Evolutionary conservation across 1,284 basidiomycete genomes (phyloP).

Genomic region (Cryptococcus sp.): DNA sequence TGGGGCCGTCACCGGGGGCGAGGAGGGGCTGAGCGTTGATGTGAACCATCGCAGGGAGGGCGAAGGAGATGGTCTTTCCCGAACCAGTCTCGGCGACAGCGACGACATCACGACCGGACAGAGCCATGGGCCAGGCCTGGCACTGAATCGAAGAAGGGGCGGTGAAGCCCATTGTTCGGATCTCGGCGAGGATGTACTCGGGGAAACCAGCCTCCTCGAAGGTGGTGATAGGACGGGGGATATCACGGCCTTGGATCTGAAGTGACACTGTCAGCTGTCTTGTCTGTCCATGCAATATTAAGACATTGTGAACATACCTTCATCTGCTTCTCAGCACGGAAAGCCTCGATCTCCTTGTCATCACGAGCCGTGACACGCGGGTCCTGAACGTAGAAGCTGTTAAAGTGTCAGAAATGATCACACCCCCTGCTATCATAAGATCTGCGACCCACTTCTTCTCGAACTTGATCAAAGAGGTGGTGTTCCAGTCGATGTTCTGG

Average conservation of each 20-base stretch:
- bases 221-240: constrained; percentile 84
- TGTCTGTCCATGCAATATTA: not conserved
- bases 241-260: constrained; percentile 79
- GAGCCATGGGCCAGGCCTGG: constrained; percentile 97
- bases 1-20: constrained; percentile 91
- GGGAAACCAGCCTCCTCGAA: constrained; percentile 97
- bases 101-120: constrained; percentile 89
- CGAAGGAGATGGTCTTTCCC: constrained; percentile 97
- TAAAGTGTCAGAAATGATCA: constrained; percentile 5
- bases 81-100: constrained; percentile 96
- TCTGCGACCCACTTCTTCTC: constrained; percentile 56
- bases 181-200: constrained; percentile 90
- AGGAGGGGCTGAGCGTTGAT: constrained; percentile 98
- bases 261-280: constrained; percentile 8
- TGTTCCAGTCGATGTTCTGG: constrained; percentile 78
- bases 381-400: constrained; percentile 95
- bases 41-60: constrained; percentile 97
- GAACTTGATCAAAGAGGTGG: constrained; percentile 69
- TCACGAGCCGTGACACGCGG: constrained; percentile 72
- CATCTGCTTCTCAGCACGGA: constrained; percentile 81
- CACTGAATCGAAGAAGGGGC: constrained; percentile 93
- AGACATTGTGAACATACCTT: constrained; percentile 54
- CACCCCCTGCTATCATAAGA: constrained; percentile 53
- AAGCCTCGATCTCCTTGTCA: constrained; percentile 85
- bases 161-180: constrained; percentile 87